A percentile compares a stretch with the other conserved stretches of the same genome.
Conservation (phyloP, 108 stramenopile species). For the Nitzschia sp. region DNA sequence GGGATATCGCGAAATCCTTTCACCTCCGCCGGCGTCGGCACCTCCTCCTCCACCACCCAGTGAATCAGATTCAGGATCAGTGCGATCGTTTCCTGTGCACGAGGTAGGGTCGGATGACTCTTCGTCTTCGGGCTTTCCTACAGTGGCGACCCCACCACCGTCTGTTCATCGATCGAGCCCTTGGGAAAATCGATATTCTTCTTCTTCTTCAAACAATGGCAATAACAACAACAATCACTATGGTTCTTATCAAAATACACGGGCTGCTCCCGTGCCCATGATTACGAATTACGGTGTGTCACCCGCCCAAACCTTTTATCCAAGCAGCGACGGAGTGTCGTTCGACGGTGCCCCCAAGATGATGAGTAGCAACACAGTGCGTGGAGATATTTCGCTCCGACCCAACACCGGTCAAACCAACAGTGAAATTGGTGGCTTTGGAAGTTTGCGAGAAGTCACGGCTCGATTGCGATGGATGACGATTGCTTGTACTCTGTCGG, state of each 20-base stretch:
- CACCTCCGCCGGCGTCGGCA: constrained; percentile 16
- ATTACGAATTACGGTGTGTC: constrained; percentile 27
- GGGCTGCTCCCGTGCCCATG: constrained; percentile 15
- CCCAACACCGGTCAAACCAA: constrained; percentile 51
- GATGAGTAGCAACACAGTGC: neutral
- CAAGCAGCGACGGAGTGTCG: neutral
- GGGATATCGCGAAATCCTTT: neutral
- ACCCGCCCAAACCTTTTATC: constrained; percentile 5
- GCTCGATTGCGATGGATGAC: constrained; percentile 33
- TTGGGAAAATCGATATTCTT: neutral
- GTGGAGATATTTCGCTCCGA: constrained; percentile 33
- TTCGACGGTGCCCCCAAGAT: neutral
- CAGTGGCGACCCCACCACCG: neutral
- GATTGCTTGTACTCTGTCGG: constrained; percentile 20
- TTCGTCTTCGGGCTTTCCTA: neutral
- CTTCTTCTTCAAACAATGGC: neutral
- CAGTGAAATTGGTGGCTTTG: constrained; percentile 31
- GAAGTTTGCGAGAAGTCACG: constrained; percentile 31
- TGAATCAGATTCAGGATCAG: constrained; percentile 8
- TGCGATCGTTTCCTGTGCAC: neutral
- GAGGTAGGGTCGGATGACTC: neutral
- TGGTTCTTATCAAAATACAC: constrained; percentile 12
- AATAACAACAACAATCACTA: neutral
- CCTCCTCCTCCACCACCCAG: constrained; percentile 29
- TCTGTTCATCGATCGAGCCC: neutral